Conservation (phyloP, 805 yeast species). For the Candida loeiensis region DNA sequence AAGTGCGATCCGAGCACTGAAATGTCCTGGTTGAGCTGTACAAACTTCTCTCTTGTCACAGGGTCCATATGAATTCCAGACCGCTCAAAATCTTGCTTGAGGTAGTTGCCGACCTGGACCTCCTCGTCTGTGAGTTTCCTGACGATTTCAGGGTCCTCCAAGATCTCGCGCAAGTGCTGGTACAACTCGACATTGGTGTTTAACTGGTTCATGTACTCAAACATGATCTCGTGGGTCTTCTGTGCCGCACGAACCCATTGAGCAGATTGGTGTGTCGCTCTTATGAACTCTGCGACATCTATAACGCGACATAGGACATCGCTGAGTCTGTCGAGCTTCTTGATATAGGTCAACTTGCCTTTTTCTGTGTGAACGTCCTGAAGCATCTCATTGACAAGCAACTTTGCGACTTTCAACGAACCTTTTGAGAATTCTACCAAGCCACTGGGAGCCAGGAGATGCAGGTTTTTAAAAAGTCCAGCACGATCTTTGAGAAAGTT, state of each 20-base stretch:
- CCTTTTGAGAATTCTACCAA: slow-evolving; percentile 60
- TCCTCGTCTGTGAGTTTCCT: slow-evolving; percentile 64
- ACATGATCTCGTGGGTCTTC: slow-evolving; percentile 80
- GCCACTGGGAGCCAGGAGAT: slow-evolving; percentile 67
- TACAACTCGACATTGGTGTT: slow-evolving; percentile 80
- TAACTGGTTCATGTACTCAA: slow-evolving; percentile 87
- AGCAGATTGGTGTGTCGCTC: slow-evolving; percentile 80
- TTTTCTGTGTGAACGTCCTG: slow-evolving; percentile 36
- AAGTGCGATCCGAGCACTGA: slow-evolving; percentile 80
- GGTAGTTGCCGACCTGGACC: slow-evolving; percentile 71
- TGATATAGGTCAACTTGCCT: slow-evolving; percentile 47
- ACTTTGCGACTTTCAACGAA: slow-evolving; percentile 64
- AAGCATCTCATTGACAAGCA: slow-evolving; percentile 55
- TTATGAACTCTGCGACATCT: slow-evolving; percentile 87
- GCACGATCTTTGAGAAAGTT: slow-evolving; percentile 18
- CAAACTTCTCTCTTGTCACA: slow-evolving; percentile 62
- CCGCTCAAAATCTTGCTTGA: slow-evolving; percentile 80
- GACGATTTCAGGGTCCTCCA: slow-evolving; percentile 36
- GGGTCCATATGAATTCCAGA: slow-evolving; percentile 84
- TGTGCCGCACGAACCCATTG: slow-evolving; percentile 78
- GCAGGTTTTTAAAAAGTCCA: slow-evolving; percentile 77
- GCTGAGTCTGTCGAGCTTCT: slow-evolving; percentile 75
- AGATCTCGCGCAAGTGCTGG: slow-evolving; percentile 51
- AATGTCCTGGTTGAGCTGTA: slow-evolving; percentile 73
- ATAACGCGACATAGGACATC: slow-evolving; percentile 89